Evolutionary conservation across 2,329 filamentous ascomycete genomes (phyloP).

Genomic region (Penicillium sp.): DNA sequence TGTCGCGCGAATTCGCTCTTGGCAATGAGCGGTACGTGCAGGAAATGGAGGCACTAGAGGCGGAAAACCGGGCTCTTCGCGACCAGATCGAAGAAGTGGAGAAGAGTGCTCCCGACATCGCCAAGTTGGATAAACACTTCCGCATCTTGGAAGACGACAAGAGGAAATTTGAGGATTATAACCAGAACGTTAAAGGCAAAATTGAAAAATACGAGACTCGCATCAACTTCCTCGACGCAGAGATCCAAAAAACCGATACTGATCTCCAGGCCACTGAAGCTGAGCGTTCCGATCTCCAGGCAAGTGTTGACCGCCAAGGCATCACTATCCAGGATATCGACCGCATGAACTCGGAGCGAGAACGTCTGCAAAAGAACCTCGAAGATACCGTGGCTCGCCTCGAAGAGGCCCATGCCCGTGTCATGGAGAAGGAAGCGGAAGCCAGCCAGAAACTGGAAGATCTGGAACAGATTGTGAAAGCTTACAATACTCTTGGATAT

Average conservation of each 20-base stretch:
- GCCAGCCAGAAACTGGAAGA: slow-evolving; percentile 84
- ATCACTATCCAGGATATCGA: slow-evolving; percentile 98
- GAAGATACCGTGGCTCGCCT: slow-evolving; percentile 72
- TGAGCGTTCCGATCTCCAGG: slow-evolving; percentile 75
- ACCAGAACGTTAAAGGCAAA: slow-evolving; percentile 75
- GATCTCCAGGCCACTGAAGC: slow-evolving; percentile 79
- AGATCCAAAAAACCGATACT: slow-evolving; percentile 72
- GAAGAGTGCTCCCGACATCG: slow-evolving; percentile 78
- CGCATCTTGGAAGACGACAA: slow-evolving; percentile 93
- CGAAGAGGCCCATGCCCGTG: slow-evolving; percentile 79
- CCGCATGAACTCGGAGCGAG: slow-evolving; percentile 94
- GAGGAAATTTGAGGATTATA: slow-evolving; percentile 93
- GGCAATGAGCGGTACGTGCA: slow-evolving; percentile 81
- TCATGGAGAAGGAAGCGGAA: slow-evolving; percentile 83
- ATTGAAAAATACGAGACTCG: slow-evolving; percentile 84
- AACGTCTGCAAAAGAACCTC: slow-evolving; percentile 84
- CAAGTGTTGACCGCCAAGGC: slow-evolving; percentile 84
- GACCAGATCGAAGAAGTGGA: slow-evolving; percentile 88
- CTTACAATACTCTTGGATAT: slow-evolving; percentile 92
- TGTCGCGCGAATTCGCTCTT: slow-evolving; percentile 82
- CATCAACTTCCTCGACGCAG: slow-evolving; percentile 77
- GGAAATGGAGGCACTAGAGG: slow-evolving; percentile 81
- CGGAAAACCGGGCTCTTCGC: slow-evolving; percentile 73
- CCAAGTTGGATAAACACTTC: slow-evolving; percentile 81
- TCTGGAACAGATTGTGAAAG: slow-evolving; percentile 83